Evolutionary conservation across 2,329 filamentous ascomycete genomes (phyloP), one percentile per base, ranked within the genome.

Genomic region (Diaporthe ampelina): DNA sequence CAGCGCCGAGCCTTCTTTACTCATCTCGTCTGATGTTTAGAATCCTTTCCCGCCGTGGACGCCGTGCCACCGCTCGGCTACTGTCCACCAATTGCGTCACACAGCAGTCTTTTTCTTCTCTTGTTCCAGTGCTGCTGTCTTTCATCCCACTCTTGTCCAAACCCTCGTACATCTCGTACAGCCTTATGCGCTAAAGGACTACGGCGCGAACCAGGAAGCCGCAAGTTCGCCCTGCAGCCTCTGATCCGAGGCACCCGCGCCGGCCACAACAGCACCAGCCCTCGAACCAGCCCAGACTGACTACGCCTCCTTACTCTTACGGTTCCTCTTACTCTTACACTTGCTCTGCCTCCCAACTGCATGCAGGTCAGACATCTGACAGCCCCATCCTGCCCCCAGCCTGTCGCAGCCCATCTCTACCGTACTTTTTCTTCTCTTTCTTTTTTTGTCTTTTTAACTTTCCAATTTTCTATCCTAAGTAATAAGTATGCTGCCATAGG

Each of bases 281-380:
- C 58, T 29, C 35, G n/a, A 65, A 19, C 43, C 61, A 65, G 43
- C 61, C 61, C 61, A 65, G 21, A 56, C 40, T 40, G 10, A 15
- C 43, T 50, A 65, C 63, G 63, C 63, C 63, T 67, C 63, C 45
- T 67, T 54, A 1, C n/a, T 32, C 61, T 61, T 61, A 59, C 40
- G 0, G 13, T 6, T 19, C 37, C 11, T 37, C 37, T 37, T 13
- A 37, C 37, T 43, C 40, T 40, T 40, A 43, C 40, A 7, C 45
- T 67, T 54, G 4, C 48, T 32, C 61, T 63, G 45, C 37, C 43
- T 17, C 48, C 21, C n/a, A 32, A 19, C 8, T 35, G 21, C 48
- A 68, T 68, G 63, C 63, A 68, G 40, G 63, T 68, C 63, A 68
- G 45, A 54, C 63, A 40, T 40, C 48, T 68, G 63, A 68, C 63